These are phyloP conservation scores for Aegilops tauschii DNA, from an alignment of 176 grass and related monocot genomes.

Conservation along the genomic window DNA sequence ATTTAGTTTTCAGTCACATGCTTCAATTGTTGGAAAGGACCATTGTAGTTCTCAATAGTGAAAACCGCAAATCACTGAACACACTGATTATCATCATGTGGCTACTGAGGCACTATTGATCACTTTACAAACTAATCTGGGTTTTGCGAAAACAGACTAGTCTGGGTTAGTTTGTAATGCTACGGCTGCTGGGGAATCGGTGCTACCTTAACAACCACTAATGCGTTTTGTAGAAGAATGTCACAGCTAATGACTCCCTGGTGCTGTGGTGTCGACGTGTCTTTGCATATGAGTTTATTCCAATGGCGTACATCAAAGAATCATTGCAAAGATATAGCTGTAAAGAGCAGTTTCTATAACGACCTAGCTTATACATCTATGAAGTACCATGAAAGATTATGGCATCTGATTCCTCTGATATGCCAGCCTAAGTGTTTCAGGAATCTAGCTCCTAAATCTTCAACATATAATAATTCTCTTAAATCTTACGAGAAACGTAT, in stretches of 20 bases:
- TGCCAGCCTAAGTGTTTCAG: slow-evolving; percentile 11
- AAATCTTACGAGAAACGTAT: not conserved
- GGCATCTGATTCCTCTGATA: slow-evolving; percentile 30
- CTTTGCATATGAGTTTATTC: slow-evolving; percentile 6
- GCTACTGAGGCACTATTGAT: not conserved
- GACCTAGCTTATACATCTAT: not conserved
- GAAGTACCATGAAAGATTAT: not conserved
- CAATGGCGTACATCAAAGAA: slow-evolving; percentile 14
- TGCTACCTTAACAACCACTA: not conserved
- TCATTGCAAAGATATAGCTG: not conserved
- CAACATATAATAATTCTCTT: not conserved
- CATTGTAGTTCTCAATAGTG: not conserved
- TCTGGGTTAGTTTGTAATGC: not conserved
- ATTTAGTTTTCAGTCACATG: not conserved
- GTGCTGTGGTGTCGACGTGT: not conserved
- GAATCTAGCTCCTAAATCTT: slow-evolving; percentile 23
- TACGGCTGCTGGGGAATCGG: not conserved
- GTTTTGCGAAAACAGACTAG: no score
- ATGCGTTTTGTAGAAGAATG: slow-evolving; percentile 4
- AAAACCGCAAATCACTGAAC: not conserved
- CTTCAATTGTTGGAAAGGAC: not conserved
- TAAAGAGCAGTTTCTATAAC: slow-evolving; percentile 2
- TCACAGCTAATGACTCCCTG: not conserved
- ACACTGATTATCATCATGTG: not conserved
- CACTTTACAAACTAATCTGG: not conserved